Conservation (phyloP, 2,329 filamentous ascomycete species). For the Aspergillus thermomutatus region DNA sequence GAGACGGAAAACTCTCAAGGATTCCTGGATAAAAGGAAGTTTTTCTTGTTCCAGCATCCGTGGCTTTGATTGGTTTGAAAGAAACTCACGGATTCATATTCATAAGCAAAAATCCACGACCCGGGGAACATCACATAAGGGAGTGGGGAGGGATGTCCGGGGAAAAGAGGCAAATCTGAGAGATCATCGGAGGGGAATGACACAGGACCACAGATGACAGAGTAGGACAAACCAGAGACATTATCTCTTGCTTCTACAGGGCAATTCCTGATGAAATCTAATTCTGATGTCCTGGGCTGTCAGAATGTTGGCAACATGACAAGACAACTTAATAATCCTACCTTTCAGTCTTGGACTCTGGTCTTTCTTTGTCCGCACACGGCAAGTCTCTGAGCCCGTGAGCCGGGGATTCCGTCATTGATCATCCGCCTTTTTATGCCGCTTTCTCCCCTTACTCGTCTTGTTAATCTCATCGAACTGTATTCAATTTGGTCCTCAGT, state of each 20-base stretch:
- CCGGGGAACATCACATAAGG: neutral
- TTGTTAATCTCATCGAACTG: neutral
- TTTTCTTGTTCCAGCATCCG: slow-evolving; percentile 1
- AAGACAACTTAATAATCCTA: neutral
- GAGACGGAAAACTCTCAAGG: neutral
- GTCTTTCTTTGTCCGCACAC: neutral
- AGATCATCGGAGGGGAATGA: neutral
- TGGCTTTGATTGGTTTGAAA: slow-evolving; percentile 1
- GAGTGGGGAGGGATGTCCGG: slow-evolving; percentile 1
- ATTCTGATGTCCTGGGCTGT: neutral
- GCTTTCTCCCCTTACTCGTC: neutral
- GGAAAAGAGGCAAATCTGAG: neutral
- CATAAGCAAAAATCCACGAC: too few species aligned
- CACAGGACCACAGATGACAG: neutral
- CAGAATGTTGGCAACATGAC: neutral
- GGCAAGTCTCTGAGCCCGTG: neutral
- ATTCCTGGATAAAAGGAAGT: slow-evolving; percentile 18
- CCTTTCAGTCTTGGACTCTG: neutral
- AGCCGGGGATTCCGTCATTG: neutral
- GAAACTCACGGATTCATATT: slow-evolving; percentile 4
- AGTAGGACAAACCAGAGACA: neutral
- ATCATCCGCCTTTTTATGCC: neutral
- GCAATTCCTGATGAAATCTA: neutral
- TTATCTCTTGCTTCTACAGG: neutral
- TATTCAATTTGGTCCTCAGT: neutral